A percentile compares a stretch with the other conserved stretches of the same genome.
These are phyloP conservation scores for Gilbertella persicaria DNA, from an alignment of 371 early-diverging fungal species.

Conservation along the genomic window DNA sequence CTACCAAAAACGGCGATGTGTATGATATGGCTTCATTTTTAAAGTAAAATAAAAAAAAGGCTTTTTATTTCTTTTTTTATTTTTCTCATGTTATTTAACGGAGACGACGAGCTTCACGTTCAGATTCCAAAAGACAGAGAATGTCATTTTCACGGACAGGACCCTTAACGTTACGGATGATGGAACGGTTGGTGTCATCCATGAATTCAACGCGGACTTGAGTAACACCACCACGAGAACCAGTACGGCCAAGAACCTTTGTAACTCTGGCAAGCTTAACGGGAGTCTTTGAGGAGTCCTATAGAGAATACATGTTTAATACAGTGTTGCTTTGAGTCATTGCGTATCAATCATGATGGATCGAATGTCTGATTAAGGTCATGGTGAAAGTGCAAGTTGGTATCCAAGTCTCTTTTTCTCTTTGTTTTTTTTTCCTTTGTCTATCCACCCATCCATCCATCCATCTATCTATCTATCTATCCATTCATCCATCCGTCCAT, in stretches of 20 bases:
- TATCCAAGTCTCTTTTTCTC: neutral
- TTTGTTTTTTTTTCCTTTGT: neutral
- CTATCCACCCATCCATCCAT: neutral
- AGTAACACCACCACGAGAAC: slow-evolving; percentile 98
- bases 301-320: no score
- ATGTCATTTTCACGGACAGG: slow-evolving; percentile 97
- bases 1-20: slow-evolving; percentile 58
- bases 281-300: slow-evolving; percentile 71
- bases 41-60: neutral
- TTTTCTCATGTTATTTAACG: slow-evolving; percentile 66
- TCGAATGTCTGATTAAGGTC: neutral
- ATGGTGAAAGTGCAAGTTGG: no score
- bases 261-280: slow-evolving; percentile 93
- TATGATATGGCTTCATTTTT: slow-evolving; percentile 66
- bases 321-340: neutral
- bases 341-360: neutral
- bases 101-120: slow-evolving; percentile 98
- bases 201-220: slow-evolving; percentile 98
- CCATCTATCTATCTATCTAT: slow-evolving; percentile 16
- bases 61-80: no score
- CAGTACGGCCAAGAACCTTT: slow-evolving; percentile 97
- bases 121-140: slow-evolving; percentile 95
- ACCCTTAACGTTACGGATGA: slow-evolving; percentile 98
- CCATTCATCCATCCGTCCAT: neutral
- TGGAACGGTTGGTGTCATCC: slow-evolving; percentile 92